Evolutionary conservation across 2,329 filamentous ascomycete species (phyloP), one percentile per base, ranked within the genome.

Genomic region (Aspergillus sp.): DNA sequence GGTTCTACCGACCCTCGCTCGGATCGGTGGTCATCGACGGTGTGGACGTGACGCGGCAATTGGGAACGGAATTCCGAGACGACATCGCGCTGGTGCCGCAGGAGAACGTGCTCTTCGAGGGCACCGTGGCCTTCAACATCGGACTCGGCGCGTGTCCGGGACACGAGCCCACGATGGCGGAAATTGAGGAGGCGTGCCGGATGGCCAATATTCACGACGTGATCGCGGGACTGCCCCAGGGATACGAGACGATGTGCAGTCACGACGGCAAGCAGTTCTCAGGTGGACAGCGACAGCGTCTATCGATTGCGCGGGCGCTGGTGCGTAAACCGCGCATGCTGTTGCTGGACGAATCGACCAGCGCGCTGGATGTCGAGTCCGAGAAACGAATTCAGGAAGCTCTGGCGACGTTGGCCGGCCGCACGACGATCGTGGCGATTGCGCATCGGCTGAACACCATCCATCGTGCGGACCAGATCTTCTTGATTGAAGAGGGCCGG

Each of bases 391-490:
- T 87, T n/a, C 75, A 78, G 56, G 73, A 77, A 47, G 75, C 72
- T 14, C 61, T 78, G 32, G 73, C 68, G 29, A 72, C 69, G 54
- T 68, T 71, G 7, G 69, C 70, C 6, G 66, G 66, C 14, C 66
- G 69, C 12, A 76, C 72, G 12, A 79, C 76, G 11, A 71, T 77
- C 31, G 70, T 79, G 53, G 76, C 75, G 2, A 78, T 78, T 62
- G 74, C 77, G 2, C 77, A 79, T 64, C 71, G 76, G 31, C 65
- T 79, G 53, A 72, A 75, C 54, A 79, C 77, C 14, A 77, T 78
- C 11, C 67, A 71, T 54, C 69, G 69, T 61, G 92, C 93, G 0
- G 90, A 97, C 74, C 93, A 93, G 67, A 97, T 97, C 65, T 91
- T 96, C 22, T 61, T 78, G 22, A 76, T 84, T 22, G 81, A 85